Evolutionary conservation across 345 rosid genomes (phyloP).

Genomic region (Hevea brasiliensis): DNA sequence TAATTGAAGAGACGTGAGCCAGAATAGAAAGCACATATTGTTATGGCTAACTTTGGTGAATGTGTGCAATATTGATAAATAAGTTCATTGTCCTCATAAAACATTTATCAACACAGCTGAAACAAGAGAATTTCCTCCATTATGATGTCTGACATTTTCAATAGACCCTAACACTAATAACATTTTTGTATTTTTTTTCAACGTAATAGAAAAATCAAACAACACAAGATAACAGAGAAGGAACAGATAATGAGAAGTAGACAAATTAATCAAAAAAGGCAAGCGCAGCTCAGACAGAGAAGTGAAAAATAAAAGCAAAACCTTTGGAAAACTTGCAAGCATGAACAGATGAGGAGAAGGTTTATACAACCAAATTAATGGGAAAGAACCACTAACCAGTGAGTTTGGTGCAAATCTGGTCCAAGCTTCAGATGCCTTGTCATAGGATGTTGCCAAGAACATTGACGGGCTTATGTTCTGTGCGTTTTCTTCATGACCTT

Average conservation of each 20-base stretch:
- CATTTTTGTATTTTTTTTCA: background rate
- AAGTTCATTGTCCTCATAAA: background rate
- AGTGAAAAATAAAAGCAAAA: background rate
- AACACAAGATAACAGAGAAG: background rate
- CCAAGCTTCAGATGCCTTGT: constrained; percentile 94
- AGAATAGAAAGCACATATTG: background rate
- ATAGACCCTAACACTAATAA: background rate
- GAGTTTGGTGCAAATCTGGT: constrained; percentile 63
- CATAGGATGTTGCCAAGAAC: constrained; percentile 89
- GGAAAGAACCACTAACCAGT: constrained; percentile 52
- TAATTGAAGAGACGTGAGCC: background rate
- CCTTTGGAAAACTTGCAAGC: background rate
- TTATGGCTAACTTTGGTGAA: background rate
- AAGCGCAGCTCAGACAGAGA: background rate
- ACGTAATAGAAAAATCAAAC: background rate
- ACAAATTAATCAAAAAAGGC: too few relatives aligned
- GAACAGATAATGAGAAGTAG: background rate
- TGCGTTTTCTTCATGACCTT: constrained; percentile 44
- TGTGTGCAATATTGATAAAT: background rate
- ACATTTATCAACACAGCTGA: constrained; percentile 1
- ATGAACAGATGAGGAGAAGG: background rate
- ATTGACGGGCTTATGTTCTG: constrained; percentile 59
- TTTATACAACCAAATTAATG: constrained; percentile 5
- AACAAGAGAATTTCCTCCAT: background rate
- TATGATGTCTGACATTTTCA: background rate